Conservation (phyloP, 2,329 filamentous ascomycete species). For the Dothidotthia symphoricarpi region DNA sequence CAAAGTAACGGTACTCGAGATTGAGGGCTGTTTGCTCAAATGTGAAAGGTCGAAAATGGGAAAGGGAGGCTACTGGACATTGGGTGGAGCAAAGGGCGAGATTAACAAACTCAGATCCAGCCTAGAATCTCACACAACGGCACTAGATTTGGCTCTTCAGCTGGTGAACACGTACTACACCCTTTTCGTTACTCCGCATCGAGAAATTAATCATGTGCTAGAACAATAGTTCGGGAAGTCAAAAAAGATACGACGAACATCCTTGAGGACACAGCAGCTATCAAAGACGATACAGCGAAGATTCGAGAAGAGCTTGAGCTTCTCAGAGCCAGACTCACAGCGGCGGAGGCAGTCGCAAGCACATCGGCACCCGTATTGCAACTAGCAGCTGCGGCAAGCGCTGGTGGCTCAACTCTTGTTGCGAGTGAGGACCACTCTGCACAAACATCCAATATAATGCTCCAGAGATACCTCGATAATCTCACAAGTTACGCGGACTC, state of each 20-base stretch:
- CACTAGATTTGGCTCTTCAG: slow-evolving; percentile 7
- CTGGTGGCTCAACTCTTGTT: no score
- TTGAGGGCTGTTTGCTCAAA: neutral
- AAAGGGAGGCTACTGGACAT: slow-evolving; percentile 3
- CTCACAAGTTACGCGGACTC: no score
- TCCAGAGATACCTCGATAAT: no score
- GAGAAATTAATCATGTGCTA: no score
- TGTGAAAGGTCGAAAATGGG: neutral
- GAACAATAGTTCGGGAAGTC: slow-evolving; percentile 7
- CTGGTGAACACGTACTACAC: no score
- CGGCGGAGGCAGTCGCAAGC: no score
- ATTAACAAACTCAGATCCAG: slow-evolving; percentile 7
- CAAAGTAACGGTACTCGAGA: slow-evolving; percentile 1
- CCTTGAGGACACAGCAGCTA: slow-evolving; percentile 4
- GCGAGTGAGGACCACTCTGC: no score
- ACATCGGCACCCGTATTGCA: no score
- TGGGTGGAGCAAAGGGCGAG: slow-evolving; percentile 6
- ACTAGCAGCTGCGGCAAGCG: no score
- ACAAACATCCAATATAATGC: no score
- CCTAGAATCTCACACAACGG: slow-evolving; percentile 8
- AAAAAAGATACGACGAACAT: slow-evolving; percentile 10
- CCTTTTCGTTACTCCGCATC: no score
- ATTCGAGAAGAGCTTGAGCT: slow-evolving; percentile 12
- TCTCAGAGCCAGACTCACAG: slow-evolving; percentile 5
- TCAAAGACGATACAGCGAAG: slow-evolving; percentile 12